Evolutionary conservation across 2,329 filamentous ascomycete species (phyloP), one percentile per base, ranked within the genome.

Genomic region (Colletotrichum graminicola): DNA sequence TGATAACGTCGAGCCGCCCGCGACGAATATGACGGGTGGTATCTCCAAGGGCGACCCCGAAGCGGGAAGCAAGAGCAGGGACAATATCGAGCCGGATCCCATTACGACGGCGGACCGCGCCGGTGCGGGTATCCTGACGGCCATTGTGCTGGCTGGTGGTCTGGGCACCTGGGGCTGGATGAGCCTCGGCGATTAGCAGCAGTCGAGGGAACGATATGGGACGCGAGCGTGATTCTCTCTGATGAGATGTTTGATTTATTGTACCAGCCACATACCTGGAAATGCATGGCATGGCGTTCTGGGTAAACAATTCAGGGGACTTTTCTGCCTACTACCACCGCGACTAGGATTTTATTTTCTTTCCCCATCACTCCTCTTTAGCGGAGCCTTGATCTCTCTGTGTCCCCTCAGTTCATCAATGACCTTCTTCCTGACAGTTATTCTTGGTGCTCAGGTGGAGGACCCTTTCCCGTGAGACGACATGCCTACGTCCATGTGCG

Each of bases 81-180:
- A 80, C 55, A 79, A 79, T 61, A 75, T 75, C 1, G 75, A 79
- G 21, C 70, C 76, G 10, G 72, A 75, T 5, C 79, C 82, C 0
- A 79, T 86, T 11, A 85, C 84, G 1, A 78, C 77, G 4, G 83
- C 79, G 12, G 86, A 88, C 71, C 81, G 77, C 67, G 85, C 84
- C 0, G 86, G 86, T 18, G 86, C 86, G 1, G 83, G 82, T 1
- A 83, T 88, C 64, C 16, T 88, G 52, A 88, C 86, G 0, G 78
- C 84, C 41, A 10, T 87, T 2, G 73, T 87, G 4, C 75, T 86
- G 29, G 79, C 81, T 0, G 78, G 81, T 23, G 80, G 81, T 1
- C 62, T 85, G 2, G 81, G 82, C 21, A 82, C 82, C 5, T 87
- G 86, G 77, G 79, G 81, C 39, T 88, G 86, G 86, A 87, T 88